Evolutionary conservation across 148 eudicot species (phyloP).

Genomic region (Beta vulgaris): DNA sequence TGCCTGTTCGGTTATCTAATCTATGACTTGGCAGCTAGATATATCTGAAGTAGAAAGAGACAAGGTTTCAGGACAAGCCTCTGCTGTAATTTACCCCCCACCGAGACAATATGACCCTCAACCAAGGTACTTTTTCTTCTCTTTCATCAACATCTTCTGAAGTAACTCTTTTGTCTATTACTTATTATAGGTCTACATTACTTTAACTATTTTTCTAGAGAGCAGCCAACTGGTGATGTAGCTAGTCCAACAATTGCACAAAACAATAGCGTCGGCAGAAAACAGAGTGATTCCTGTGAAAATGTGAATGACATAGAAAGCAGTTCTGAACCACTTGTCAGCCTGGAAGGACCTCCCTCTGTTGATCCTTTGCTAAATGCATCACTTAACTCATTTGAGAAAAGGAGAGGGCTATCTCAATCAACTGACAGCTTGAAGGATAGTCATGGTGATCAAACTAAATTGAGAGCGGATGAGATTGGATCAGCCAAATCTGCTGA

Average conservation of each 20-base stretch:
- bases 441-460: constrained; percentile 13
- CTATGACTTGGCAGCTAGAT: constrained; percentile 56
- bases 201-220: constrained; percentile 42
- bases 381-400: background rate
- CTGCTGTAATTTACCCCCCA: constrained; percentile 58
- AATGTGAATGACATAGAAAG: constrained; percentile 10
- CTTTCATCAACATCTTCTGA: background rate
- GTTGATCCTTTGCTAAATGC: constrained; percentile 14
- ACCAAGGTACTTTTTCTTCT: constrained; percentile 24
- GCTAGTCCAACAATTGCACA: constrained; percentile 27
- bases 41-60: constrained; percentile 71
- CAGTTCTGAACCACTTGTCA: constrained; percentile 5
- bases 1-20: constrained; percentile 11
- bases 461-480: background rate
- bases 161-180: constrained; percentile 1
- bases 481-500: background rate
- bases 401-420: background rate
- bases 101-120: constrained; percentile 37
- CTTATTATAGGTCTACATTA: constrained; percentile 13
- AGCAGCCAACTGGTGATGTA: constrained; percentile 30
- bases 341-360: constrained; percentile 17
- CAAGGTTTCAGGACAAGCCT: constrained; percentile 85
- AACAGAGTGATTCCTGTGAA: constrained; percentile 14
- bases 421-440: constrained; percentile 18
- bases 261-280: constrained; percentile 12